Percentiles rank a stretch among this genome's conserved stretches.
These are phyloP conservation scores for Quercus glauca DNA, from an alignment of 306 rosid genomes.

Conservation along the genomic window DNA sequence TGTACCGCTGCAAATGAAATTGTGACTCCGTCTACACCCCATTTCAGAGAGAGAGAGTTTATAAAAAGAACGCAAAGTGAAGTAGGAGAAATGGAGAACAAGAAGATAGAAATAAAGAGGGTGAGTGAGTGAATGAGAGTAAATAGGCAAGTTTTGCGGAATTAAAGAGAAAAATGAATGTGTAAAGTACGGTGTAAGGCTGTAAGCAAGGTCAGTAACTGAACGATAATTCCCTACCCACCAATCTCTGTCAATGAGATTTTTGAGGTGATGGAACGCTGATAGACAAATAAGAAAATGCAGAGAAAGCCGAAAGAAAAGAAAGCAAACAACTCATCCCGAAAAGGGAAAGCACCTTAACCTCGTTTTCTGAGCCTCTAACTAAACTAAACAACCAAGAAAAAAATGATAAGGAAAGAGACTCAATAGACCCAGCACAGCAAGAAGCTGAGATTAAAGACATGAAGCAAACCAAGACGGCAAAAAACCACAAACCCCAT, in stretches of 20 bases:
- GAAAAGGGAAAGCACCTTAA: constrained; percentile 43
- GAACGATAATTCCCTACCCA: constrained; percentile 21
- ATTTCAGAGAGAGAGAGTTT: constrained; percentile 24
- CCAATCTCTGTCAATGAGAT: constrained; percentile 21
- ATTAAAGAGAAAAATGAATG: constrained; percentile 6
- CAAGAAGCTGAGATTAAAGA: constrained; percentile 37
- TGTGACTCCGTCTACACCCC: constrained; percentile 32
- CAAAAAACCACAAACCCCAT: constrained; percentile 35
- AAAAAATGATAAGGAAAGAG: constrained; percentile 29
- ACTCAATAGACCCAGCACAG: constrained; percentile 22
- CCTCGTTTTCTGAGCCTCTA: constrained; percentile 50
- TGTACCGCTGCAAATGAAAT: constrained; percentile 25
- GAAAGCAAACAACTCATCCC: constrained; percentile 24
- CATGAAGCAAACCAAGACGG: constrained; percentile 36
- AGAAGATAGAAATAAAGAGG: background rate
- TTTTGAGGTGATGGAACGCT: constrained; percentile 64
- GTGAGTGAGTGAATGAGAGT: constrained; percentile 10
- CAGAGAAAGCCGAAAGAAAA: constrained; percentile 43
- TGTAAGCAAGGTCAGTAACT: constrained; percentile 18
- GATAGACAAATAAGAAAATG: constrained; percentile 71
- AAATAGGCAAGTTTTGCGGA: background rate
- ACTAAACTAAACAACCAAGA: constrained; percentile 25
- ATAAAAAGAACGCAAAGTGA: background rate
- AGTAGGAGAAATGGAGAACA: constrained; percentile 18
- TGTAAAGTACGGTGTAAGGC: constrained; percentile 15